A percentile compares a stretch with the other conserved stretches of the same genome.
Conservation (phyloP, 345 rosid genomes). For the Geranium brycei region DNA sequence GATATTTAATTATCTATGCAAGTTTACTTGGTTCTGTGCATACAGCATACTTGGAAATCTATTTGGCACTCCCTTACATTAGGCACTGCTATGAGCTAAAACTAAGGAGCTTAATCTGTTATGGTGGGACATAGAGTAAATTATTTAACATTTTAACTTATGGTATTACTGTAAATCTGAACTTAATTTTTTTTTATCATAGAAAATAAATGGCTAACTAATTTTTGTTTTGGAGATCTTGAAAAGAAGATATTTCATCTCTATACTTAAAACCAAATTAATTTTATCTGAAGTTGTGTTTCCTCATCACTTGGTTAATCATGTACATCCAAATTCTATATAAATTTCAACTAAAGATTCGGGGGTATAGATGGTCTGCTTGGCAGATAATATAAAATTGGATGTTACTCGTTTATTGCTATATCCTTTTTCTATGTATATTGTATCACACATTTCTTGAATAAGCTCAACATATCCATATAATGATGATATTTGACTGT, state of each 20-base stretch:
- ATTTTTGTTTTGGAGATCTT: background rate
- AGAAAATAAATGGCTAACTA: background rate
- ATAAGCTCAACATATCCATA: background rate
- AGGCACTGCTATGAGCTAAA: background rate
- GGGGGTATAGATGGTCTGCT: no score
- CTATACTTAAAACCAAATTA: background rate
- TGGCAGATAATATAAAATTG: no score
- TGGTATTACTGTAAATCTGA: background rate
- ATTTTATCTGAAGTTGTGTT: background rate
- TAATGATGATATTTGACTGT: background rate
- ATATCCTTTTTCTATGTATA: background rate
- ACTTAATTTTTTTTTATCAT: no score
- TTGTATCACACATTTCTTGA: background rate
- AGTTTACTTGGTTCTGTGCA: background rate
- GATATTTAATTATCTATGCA: background rate
- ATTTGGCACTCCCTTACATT: background rate
- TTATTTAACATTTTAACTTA: background rate
- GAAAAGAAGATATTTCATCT: background rate
- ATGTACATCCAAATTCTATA: no score
- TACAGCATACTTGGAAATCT: constrained; percentile 1
- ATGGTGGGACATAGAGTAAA: no score
- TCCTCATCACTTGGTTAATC: no score
- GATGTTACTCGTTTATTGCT: background rate
- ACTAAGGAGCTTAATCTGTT: background rate
- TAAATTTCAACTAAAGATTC: no score